Evolutionary conservation across 1,284 basidiomycete genomes (phyloP).

Genomic region (Schizophyllum amplum): DNA sequence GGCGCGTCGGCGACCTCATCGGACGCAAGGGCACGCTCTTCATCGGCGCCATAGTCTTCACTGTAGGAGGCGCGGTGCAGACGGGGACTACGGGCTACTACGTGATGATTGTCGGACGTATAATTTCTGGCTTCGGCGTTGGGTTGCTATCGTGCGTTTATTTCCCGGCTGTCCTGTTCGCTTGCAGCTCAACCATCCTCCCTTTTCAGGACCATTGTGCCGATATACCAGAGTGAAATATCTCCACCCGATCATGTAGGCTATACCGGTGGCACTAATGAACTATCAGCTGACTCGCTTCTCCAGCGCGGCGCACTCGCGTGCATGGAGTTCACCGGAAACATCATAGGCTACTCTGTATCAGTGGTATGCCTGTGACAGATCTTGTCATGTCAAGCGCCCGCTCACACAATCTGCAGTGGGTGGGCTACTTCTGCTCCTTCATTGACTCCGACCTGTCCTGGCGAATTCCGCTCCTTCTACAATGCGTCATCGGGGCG

Average conservation of each 20-base stretch:
- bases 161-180: not conserved
- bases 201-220: slow-evolving; percentile 78
- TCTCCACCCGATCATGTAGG: slow-evolving; percentile 88
- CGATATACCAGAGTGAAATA: slow-evolving; percentile 96
- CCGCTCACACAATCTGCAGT: slow-evolving; percentile 38
- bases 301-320: slow-evolving; percentile 80
- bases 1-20: slow-evolving; percentile 79
- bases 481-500: slow-evolving; percentile 85
- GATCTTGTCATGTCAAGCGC: not conserved
- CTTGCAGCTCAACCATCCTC: slow-evolving; percentile 1
- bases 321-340: slow-evolving; percentile 95
- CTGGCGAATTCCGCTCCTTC: slow-evolving; percentile 79
- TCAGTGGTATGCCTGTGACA: slow-evolving; percentile 65
- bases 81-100: slow-evolving; percentile 80
- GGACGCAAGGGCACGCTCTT: slow-evolving; percentile 87
- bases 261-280: slow-evolving; percentile 7
- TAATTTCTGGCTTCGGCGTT: slow-evolving; percentile 90
- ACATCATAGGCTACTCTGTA: slow-evolving; percentile 90
- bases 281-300: slow-evolving; percentile 8
- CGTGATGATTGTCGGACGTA: slow-evolving; percentile 82
- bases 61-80: slow-evolving; percentile 84
- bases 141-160: slow-evolving; percentile 77
- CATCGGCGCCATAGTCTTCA: slow-evolving; percentile 79
- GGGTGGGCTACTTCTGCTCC: slow-evolving; percentile 93
- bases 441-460: slow-evolving; percentile 77